Base-by-base conservation (phyloP, 1,284 basidiomycete species). In the Malassezia brasiliensis region DNA sequence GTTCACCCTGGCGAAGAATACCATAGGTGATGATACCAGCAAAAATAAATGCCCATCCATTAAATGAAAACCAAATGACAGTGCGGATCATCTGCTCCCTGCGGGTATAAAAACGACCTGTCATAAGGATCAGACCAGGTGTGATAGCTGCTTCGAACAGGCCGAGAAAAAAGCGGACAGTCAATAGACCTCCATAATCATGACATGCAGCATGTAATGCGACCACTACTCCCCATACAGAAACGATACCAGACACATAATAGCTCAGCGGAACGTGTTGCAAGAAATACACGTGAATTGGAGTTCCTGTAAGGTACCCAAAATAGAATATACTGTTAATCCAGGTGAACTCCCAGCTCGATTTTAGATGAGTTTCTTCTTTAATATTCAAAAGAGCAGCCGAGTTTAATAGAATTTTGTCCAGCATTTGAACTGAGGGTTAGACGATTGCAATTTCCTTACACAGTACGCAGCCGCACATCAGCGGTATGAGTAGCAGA, bases 81-180 rank as follows among this genome's bases (percentile, higher is more conserved):
- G 62, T 63, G 5, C 69, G 53, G 1, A 58, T 56, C 5, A 64
- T 59, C 41, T 63, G 62, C 31, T 72, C 67, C 22, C 59, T 54
- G 25, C 57, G 53, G 3, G 53, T 57, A 50, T 72, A 72, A 50
- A 68, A 72, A 2, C 61, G 36, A 1, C 66, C 68, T 5, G 65
- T 72, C 30, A 69, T 53, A 4, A 69, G 32, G 20, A 68, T 65
- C 28, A 68, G 63, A 0, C 54, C 61, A 0, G 69, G 67, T 0
- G 62, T 66, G 2, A 72, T 52, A 2, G 62, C 60, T 1, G 57
- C 60, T 36, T 75, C 74, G 22, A 65, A 65, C 8, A 63, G 50
- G 17, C 74, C 74, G 9, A 75, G 63, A 17, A 75, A 59, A 47
- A 75, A 62, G 1, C 74, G 58, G 0, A 62, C 62, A 2, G 53